Evolutionary conservation across 371 early-diverging fungal species (phyloP), one percentile per base, ranked within the genome.

Genomic region (Zychaea mexicana): DNA sequence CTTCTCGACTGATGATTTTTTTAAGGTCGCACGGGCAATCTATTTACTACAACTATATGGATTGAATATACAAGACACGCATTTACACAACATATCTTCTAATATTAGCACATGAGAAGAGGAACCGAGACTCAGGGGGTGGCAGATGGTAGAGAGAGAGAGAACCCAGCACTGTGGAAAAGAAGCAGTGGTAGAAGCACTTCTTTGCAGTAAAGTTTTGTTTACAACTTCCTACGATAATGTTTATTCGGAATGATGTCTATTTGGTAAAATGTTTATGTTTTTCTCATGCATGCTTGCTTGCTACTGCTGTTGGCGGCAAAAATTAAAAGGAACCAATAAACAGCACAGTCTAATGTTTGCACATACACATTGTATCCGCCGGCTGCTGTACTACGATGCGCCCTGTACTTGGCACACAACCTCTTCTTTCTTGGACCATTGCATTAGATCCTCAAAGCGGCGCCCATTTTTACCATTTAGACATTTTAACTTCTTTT

Each of bases 211-310:
- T 9, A 19, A 6, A 19, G 22, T 49, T 2, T 49, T 49, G 21
- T 22, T 6, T 19, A 12, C 2, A 12, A 15, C 24, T 8, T 49
- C 22, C 8, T 45, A 45, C n/a, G n/a, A n/a, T n/a, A 49, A 49
- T 49, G 49, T 49, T 49, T 49, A 49, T 22, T 49, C 49, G 49
- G 49, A 24, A 49, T 49, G 49, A 49, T 49, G 22, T 49, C 38
- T 36, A 36, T 36, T 36, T 36, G 38, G 38, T 15, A 19, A 46
- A 46, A 46, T 49, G 22, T 49, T 49, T 49, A 24, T 19, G 4
- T 22, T n/a, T 42, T 42, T 15, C 22, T 49, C 22, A 49, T 49
- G 24, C 49, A 49, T 49, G 45, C 45, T n/a, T 36, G 36, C 15
- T 10, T 36, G 36, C 15, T 10, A 36, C 8, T 15, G 15, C 8